Conservation (phyloP, 805 yeast species). For the Kuraishia ogatae region DNA sequence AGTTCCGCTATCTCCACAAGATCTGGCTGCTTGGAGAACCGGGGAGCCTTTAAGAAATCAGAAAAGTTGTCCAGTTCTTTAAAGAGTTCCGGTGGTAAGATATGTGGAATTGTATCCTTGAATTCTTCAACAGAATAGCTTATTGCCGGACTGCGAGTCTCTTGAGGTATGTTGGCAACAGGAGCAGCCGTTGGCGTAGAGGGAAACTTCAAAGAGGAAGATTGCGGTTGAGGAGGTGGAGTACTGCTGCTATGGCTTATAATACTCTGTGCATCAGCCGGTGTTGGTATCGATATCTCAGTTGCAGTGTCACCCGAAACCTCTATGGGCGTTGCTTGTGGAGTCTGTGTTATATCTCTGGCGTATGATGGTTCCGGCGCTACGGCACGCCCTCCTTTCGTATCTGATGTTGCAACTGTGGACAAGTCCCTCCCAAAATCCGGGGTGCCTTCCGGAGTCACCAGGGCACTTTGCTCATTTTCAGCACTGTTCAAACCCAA, state of each 20-base stretch:
- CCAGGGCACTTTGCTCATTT: neutral
- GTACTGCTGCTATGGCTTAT: neutral
- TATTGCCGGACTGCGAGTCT: neutral
- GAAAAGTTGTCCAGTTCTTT: conserved; percentile 18
- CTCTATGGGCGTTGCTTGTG: conserved; percentile 1
- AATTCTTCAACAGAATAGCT: neutral
- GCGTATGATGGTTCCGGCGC: neutral
- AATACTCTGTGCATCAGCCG: neutral
- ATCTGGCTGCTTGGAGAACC: conserved; percentile 25
- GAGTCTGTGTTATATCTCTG: neutral
- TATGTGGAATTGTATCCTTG: conserved; percentile 9
- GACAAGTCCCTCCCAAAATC: neutral
- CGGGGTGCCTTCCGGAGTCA: neutral
- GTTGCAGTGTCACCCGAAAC: neutral
- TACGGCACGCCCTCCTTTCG: no score
- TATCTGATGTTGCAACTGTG: no score
- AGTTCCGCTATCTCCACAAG: conserved; percentile 24
- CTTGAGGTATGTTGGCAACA: neutral
- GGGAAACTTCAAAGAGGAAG: neutral
- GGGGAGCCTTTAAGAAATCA: conserved; percentile 23
- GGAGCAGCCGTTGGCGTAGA: neutral
- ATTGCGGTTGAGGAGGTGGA: neutral
- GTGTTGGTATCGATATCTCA: neutral
- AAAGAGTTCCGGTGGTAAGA: conserved; percentile 16
- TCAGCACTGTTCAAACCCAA: neutral